Evolutionary conservation across 1,139 yeast genomes (phyloP).

Genomic region (Blastobotrys apis): DNA sequence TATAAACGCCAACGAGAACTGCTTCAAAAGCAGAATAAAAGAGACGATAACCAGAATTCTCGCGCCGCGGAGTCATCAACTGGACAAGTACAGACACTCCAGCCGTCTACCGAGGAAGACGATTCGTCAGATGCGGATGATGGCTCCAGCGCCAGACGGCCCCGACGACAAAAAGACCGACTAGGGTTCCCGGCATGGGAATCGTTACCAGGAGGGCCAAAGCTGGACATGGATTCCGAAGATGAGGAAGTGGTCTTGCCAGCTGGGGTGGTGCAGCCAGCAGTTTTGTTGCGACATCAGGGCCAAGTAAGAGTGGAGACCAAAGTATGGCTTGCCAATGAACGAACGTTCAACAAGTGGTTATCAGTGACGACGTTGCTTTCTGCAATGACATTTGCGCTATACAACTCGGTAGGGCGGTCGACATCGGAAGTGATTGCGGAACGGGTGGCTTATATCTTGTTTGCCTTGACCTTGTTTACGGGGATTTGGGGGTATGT

Average conservation of each 20-base stretch:
- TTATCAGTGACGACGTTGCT: constrained; percentile 83
- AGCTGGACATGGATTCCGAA: constrained; percentile 72
- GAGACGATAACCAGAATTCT: constrained; percentile 12
- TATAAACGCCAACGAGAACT: constrained; percentile 49
- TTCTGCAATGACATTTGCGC: constrained; percentile 80
- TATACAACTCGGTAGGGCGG: constrained; percentile 68
- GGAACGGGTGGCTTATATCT: constrained; percentile 61
- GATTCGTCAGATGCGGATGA: constrained; percentile 30
- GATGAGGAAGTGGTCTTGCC: constrained; percentile 85
- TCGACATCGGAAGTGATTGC: constrained; percentile 45
- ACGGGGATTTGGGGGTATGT: constrained; percentile 87
- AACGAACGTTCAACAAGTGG: constrained; percentile 96
- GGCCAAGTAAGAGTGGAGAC: constrained; percentile 95
- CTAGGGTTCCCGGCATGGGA: constrained; percentile 21
- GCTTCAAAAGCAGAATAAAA: constrained; percentile 15
- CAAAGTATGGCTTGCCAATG: constrained; percentile 97
- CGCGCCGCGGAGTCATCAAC: not conserved
- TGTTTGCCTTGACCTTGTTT: constrained; percentile 76
- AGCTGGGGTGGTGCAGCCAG: constrained; percentile 83
- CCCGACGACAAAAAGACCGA: constrained; percentile 9
- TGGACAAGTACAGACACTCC: not conserved
- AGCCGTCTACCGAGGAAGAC: constrained; percentile 21
- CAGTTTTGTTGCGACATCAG: constrained; percentile 70
- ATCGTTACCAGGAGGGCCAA: constrained; percentile 22
- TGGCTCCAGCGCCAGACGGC: no score